Percentiles rank a stretch among this genome's conserved stretches.
phyloP scores from a whole-genome alignment of 441 rosid genomes.

The Eutrema salsugineum region DNA sequence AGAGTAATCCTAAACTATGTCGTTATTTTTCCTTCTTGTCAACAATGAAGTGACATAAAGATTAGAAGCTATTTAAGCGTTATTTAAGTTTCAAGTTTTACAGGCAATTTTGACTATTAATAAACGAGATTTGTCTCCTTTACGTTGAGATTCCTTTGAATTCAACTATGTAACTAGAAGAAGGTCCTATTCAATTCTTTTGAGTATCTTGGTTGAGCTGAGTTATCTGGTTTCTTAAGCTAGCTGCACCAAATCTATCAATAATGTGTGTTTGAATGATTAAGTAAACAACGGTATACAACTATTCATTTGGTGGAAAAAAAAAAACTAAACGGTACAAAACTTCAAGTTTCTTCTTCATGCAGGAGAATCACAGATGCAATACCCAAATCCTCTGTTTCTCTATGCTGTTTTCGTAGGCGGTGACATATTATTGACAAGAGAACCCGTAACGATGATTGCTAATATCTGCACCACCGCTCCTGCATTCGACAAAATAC shows the following conservation, averaged over 20 bases:
- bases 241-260: background rate
- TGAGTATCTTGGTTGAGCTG: no score
- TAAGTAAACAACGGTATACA: background rate
- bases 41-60: no score
- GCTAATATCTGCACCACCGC: conserved; percentile 47
- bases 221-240: no score
- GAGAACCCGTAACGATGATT: conserved; percentile 40
- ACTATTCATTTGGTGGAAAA: conserved; percentile 2
- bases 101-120: no score
- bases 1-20: no score
- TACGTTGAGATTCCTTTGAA: no score
- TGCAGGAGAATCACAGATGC: background rate
- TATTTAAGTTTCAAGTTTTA: no score
- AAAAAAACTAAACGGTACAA: background rate
- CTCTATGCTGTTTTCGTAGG: conserved; percentile 52
- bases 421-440: conserved; percentile 74
- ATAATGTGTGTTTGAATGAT: background rate
- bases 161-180: no score
- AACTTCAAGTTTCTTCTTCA: conserved; percentile 5
- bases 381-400: background rate
- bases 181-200: no score
- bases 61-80: no score
- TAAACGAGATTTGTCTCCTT: no score
- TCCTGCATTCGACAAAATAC: conserved; percentile 36
- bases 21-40: no score